Conservation (phyloP, 257 asterid species). For the Nicotiana sylvestris region DNA sequence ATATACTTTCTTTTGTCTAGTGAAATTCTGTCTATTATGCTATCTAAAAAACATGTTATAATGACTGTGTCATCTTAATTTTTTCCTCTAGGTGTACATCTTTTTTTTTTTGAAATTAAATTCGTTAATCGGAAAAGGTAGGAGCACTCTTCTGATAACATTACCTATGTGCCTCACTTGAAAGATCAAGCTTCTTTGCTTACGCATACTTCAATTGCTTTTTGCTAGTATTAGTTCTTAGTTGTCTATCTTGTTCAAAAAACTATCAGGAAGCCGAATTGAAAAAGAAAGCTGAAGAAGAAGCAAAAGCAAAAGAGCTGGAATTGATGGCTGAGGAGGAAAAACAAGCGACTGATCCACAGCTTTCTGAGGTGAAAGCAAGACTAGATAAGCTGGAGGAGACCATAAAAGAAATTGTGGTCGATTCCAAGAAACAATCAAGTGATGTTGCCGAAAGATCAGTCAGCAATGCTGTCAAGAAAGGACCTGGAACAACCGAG, state of each 20-base stretch:
- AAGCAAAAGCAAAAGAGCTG: conserved; percentile 79
- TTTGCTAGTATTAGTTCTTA: background rate
- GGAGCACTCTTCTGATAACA: background rate
- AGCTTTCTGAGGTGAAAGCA: conserved; percentile 62
- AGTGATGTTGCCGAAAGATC: conserved; percentile 17
- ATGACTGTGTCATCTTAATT: background rate
- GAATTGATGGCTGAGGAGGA: conserved; percentile 60
- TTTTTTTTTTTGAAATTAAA: background rate
- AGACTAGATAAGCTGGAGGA: conserved; percentile 75
- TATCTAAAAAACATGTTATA: background rate
- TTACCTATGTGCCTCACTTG: background rate
- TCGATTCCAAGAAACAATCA: conserved; percentile 40
- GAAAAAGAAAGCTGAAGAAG: conserved; percentile 85
- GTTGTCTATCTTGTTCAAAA: background rate
- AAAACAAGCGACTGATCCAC: conserved; percentile 56
- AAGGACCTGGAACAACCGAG: conserved; percentile 19
- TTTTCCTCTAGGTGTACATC: background rate
- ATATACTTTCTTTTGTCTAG: background rate
- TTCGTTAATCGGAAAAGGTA: background rate
- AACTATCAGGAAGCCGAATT: conserved; percentile 52
- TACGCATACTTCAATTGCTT: too few relatives aligned
- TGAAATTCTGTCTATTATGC: background rate
- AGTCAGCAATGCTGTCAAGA: conserved; percentile 15
- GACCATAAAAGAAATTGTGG: conserved; percentile 51
- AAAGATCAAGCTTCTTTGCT: background rate